Evolutionary conservation across 108 stramenopile species (phyloP), one percentile per base, ranked within the genome.

Genomic region (Chaetoceros tenuissimus): DNA sequence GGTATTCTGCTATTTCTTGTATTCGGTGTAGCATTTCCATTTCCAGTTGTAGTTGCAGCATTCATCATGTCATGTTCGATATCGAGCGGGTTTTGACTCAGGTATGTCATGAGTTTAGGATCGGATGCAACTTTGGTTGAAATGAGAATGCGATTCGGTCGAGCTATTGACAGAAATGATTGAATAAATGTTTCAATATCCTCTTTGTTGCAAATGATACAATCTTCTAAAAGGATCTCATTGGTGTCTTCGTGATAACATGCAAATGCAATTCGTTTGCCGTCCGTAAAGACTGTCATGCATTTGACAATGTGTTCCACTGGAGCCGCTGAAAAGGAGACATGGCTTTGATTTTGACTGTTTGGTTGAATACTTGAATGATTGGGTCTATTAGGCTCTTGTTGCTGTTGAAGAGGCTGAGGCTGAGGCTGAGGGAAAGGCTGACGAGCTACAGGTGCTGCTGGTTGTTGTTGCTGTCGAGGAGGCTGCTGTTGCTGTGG

Each of bases 191-290:
- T 22, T 66, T 81, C 78, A 10, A 71, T 68, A 46, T 85, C 86
- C 18, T 63, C 47, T 10, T 71, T 73, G 27, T 55, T 71, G 48
- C 75, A 69, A 3, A 63, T 52, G 3, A 8, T 21, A 31, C 57
- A 55, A 27, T 76, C 66, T 44, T 92, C 84, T 40, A 85, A 46
- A 13, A 82, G 20, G 30, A 92, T 92, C 46, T 79, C 75, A 63
- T 92, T 87, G 1, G 58, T 59, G 16, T 78, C 78, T 67, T 92
- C 86, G 53, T 74, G 50, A 60, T 86, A 92, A 50, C 79, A 77
- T 1, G 85, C 84, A 71, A 88, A 92, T 3, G 84, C 77, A 50
- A 92, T 68, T 22, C 60, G 63, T 1, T 75, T 59, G 5, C 82
- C 85, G 21, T 80, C 71, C 60, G 76, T 75, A 45, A 78, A 74